Conservation (phyloP, 2,329 filamentous ascomycete genomes). For the Lecanicillium sp. region DNA sequence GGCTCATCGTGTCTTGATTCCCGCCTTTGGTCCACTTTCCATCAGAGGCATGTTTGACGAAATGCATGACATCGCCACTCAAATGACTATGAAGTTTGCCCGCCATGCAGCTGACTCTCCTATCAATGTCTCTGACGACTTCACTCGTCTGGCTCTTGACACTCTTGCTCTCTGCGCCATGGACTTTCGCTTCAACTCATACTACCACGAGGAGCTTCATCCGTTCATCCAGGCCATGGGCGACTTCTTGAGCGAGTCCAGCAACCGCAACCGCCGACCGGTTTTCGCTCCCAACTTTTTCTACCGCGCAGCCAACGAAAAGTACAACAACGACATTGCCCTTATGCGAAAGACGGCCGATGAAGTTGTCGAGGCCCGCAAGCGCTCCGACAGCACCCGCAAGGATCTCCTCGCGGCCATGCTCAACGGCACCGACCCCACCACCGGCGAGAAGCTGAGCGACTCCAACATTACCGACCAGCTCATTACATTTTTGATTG, state of each 20-base stretch:
- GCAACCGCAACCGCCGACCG: constrained; percentile 39
- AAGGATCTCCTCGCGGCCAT: constrained; percentile 65
- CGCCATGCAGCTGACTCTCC: constrained; percentile 48
- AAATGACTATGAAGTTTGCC: constrained; percentile 62
- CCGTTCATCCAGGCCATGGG: constrained; percentile 64
- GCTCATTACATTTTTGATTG: constrained; percentile 65
- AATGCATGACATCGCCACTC: constrained; percentile 60
- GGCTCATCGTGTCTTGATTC: constrained; percentile 58
- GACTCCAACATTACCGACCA: constrained; percentile 60
- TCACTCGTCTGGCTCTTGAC: constrained; percentile 66
- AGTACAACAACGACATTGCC: constrained; percentile 47
- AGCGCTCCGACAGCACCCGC: constrained; percentile 43
- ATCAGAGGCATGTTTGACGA: constrained; percentile 63
- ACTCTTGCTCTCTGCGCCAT: constrained; percentile 65
- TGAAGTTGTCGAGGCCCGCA: constrained; percentile 54
- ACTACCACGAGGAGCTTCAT: constrained; percentile 61
- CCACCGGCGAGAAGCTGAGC: constrained; percentile 57
- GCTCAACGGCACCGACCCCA: constrained; percentile 58
- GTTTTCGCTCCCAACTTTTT: constrained; percentile 38
- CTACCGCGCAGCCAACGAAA: constrained; percentile 37
- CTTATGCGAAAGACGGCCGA: constrained; percentile 46
- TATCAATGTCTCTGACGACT: constrained; percentile 58
- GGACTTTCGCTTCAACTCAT: constrained; percentile 67
- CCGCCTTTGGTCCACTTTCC: constrained; percentile 61
- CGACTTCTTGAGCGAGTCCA: constrained; percentile 51